A percentile compares a stretch with the other conserved stretches of the same genome.
Conservation (phyloP, 176 grass and related monocot species). For the Cenchrus americanus region DNA sequence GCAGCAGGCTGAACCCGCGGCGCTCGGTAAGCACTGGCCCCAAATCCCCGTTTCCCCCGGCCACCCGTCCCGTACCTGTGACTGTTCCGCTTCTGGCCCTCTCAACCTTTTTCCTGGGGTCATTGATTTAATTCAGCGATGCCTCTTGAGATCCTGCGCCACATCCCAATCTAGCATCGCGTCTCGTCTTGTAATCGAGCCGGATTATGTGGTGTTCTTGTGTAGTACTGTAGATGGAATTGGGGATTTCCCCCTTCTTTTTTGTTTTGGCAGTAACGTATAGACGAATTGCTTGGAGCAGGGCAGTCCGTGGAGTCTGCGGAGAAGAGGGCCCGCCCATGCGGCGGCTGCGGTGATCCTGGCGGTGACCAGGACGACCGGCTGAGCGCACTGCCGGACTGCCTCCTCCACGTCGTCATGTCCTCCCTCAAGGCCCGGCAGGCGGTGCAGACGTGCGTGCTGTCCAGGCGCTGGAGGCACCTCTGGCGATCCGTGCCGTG, state of each 20-base stretch:
- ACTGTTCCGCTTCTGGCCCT: too few relatives aligned
- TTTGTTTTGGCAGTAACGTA: too few relatives aligned
- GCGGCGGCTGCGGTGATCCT: neutral
- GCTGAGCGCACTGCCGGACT: neutral
- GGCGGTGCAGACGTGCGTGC: neutral
- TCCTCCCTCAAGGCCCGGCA: constrained; percentile 1
- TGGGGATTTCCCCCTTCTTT: too few relatives aligned
- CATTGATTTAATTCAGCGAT: neutral
- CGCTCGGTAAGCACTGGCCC: too few relatives aligned
- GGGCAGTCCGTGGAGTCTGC: neutral
- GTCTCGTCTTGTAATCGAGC: neutral
- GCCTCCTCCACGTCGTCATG: constrained; percentile 14
- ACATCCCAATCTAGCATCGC: neutral
- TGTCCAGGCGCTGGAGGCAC: neutral
- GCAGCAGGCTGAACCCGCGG: too few relatives aligned
- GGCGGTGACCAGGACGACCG: neutral
- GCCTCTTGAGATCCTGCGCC: neutral
- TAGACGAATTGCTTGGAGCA: neutral
- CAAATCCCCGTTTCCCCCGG: too few relatives aligned
- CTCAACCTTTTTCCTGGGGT: neutral
- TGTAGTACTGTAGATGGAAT: neutral
- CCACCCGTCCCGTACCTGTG: too few relatives aligned
- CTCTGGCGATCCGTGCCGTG: neutral
- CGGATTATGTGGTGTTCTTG: neutral
- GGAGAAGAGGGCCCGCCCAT: neutral